phyloP scores from a whole-genome alignment of 2,329 filamentous ascomycete genomes.

The Monilinia laxa region DNA sequence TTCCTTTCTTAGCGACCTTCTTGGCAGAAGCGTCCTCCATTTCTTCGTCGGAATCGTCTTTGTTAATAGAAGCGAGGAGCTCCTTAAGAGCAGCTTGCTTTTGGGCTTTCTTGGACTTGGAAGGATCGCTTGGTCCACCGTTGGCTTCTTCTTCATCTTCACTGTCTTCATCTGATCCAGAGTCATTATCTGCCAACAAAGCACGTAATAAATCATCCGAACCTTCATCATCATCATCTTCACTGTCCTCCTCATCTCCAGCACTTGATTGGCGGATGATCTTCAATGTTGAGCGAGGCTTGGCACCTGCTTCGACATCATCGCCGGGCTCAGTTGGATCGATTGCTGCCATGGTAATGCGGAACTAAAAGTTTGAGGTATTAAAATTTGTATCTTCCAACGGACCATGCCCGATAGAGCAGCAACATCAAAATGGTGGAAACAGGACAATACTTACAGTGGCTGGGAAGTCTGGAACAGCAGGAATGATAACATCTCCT shows the following conservation, averaged over 20 bases:
- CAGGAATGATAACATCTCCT: slow-evolving; percentile 79
- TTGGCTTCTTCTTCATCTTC: slow-evolving; percentile 71
- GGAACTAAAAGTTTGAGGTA: slow-evolving; percentile 61
- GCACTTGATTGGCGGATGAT: slow-evolving; percentile 73
- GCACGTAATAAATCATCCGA: slow-evolving; percentile 45
- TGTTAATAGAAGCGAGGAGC: slow-evolving; percentile 67
- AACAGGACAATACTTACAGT: slow-evolving; percentile 60
- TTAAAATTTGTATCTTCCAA: slow-evolving; percentile 26
- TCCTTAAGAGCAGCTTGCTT: slow-evolving; percentile 75
- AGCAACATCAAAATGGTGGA: not conserved
- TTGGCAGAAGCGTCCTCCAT: slow-evolving; percentile 68
- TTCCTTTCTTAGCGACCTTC: slow-evolving; percentile 66
- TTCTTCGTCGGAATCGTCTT: slow-evolving; percentile 63
- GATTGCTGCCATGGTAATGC: slow-evolving; percentile 97
- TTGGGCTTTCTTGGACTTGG: slow-evolving; percentile 84
- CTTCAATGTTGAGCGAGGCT: slow-evolving; percentile 83
- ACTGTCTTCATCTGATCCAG: slow-evolving; percentile 45
- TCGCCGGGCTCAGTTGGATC: slow-evolving; percentile 77
- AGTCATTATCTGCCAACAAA: slow-evolving; percentile 58
- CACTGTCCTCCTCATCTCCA: slow-evolving; percentile 61
- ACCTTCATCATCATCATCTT: slow-evolving; percentile 51
- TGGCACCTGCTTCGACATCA: slow-evolving; percentile 58
- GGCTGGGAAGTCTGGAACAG: slow-evolving; percentile 74
- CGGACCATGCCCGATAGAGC: not conserved
- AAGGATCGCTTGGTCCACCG: slow-evolving; percentile 86